Percentiles rank a stretch among this genome's conserved stretches.
phyloP scores from a whole-genome alignment of 83 land plant genomes.

The Picea abies region DNA sequence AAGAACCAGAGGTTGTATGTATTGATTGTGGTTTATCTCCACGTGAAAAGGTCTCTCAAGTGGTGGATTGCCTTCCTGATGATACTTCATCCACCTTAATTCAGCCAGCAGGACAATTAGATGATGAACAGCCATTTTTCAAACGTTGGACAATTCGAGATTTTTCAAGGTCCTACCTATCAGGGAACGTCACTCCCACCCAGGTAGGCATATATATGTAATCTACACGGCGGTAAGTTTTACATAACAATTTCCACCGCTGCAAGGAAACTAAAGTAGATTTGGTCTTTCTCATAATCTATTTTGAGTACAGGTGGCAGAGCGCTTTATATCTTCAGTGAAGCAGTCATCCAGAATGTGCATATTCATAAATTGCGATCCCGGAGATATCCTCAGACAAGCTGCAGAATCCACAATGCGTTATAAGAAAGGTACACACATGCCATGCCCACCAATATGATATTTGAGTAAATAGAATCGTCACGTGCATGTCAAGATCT shows the following conservation, averaged over 20 bases:
- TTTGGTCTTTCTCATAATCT: too few relatives aligned
- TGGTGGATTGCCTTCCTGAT: constrained; percentile 45
- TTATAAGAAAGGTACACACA: constrained; percentile 57
- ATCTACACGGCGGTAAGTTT: too few relatives aligned
- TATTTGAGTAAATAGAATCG: not conserved
- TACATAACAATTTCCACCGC: too few relatives aligned
- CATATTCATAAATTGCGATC: constrained; percentile 66
- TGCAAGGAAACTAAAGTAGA: too few relatives aligned
- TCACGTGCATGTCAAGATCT: too few relatives aligned
- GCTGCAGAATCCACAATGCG: constrained; percentile 74
- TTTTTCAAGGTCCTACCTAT: constrained; percentile 64
- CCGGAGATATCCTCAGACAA: constrained; percentile 56
- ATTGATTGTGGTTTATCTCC: constrained; percentile 41
- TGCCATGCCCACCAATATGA: not conserved
- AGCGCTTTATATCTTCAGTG: constrained; percentile 68
- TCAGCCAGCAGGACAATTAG: not conserved
- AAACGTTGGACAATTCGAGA: constrained; percentile 77
- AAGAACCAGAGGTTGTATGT: constrained; percentile 34
- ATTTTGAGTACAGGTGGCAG: constrained; percentile 59
- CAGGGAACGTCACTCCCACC: constrained; percentile 66
- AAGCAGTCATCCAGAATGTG: constrained; percentile 48
- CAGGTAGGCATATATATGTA: constrained; percentile 29
- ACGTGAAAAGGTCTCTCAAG: constrained; percentile 45
- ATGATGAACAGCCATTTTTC: constrained; percentile 25
- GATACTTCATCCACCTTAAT: not conserved